These are phyloP conservation scores for Penium margaritaceum DNA, from an alignment of 139 green algal species.

Conservation along the genomic window DNA sequence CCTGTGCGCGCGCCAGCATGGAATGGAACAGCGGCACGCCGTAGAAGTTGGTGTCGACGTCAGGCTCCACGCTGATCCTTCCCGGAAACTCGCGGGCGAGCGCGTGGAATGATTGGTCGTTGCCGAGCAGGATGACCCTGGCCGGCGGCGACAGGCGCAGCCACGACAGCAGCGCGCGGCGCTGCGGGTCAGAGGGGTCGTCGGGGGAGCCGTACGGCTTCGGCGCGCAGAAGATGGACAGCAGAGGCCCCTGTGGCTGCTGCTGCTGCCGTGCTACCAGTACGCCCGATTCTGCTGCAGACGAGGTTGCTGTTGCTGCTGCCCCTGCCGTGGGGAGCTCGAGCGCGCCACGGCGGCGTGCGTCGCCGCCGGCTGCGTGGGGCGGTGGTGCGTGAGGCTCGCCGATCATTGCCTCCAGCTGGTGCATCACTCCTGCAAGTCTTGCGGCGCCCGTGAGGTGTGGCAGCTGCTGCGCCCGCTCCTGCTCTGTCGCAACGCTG, in stretches of 20 bases:
- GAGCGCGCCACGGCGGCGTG: too few relatives aligned
- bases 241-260: not conserved
- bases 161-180: slow-evolving; percentile 15
- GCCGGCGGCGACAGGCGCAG: slow-evolving; percentile 1
- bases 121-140: slow-evolving; percentile 7
- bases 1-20: slow-evolving; percentile 6
- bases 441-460: too few relatives aligned
- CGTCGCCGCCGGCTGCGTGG: too few relatives aligned
- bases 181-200: slow-evolving; percentile 11
- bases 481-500: too few relatives aligned
- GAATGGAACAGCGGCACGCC: slow-evolving; percentile 18
- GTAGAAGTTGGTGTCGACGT: slow-evolving; percentile 3
- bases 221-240: slow-evolving; percentile 11
- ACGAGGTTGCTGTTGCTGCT: too few relatives aligned
- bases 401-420: too few relatives aligned
- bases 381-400: too few relatives aligned
- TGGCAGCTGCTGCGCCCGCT: too few relatives aligned
- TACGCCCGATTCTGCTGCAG: too few relatives aligned
- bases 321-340: too few relatives aligned
- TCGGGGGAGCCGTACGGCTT: slow-evolving; percentile 1
- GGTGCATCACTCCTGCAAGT: too few relatives aligned
- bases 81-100: not conserved
- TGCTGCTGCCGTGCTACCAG: not conserved
- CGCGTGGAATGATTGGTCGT: slow-evolving; percentile 4
- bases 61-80: not conserved